Base-by-base conservation (phyloP, 176 grass and related monocot species). In the Alloteropsis semialata region DNA sequence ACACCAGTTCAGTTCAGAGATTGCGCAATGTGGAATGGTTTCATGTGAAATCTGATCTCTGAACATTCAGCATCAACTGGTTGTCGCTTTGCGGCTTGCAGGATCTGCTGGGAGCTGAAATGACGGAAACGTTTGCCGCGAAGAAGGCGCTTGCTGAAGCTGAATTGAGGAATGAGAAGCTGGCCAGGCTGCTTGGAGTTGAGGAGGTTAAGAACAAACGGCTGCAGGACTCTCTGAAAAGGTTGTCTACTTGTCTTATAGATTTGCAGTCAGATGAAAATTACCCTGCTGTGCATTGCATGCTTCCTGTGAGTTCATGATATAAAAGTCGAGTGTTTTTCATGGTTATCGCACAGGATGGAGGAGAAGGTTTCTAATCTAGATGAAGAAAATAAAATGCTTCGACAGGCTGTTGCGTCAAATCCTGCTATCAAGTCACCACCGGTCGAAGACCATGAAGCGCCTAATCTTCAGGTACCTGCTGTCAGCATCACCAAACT, bases 351-450 rank as follows among this genome's bases (percentile, higher is more conserved):
- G 61, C 33, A 48, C 53, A 93, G 91, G 77, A 80, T 90, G 88
- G 87, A 93, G 78, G 81, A 90, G 84, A 87, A 74, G 70, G 87
- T 32, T 68, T 87, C 87, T 1, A 81, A 69, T 78, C 64, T 93
- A 17, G 84, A 82, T 21, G 85, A 79, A 24, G 91, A 93, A 77
- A 93, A 93, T 77, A 84, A 65, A 74, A 87, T 87, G 69, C 84
- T 93, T 63, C 81, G 66, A 63, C 84, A 82, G 41, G 84, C 85
- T 25, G 81, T 87, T 29, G 43, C 85, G 0, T 87, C 84, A 13
- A 46, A 28, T 32, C 77, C 87, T 69, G 50, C 41, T 55, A 59
- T 37, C 55, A 89, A 53, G 69, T 89, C 57, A 36, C 76, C 72
- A 62, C 70, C 43, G 9, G 73, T 22, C 14, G 73, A 73, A 65